Evolutionary conservation across 305 asterid genomes (phyloP), one percentile per base, ranked within the genome.

Genomic region (Striga hermonthica): DNA sequence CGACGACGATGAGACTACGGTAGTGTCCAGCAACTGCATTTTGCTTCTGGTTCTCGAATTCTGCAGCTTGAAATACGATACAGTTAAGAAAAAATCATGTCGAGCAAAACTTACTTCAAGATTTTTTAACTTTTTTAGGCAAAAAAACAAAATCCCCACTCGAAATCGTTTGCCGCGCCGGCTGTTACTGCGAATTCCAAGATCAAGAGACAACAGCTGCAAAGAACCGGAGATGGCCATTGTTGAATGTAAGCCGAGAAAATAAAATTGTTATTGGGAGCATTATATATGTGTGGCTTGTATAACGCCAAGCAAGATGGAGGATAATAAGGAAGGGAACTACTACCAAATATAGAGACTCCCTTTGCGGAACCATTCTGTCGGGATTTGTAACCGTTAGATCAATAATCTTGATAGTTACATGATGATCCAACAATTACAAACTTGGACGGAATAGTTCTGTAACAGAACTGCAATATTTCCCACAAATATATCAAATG

Each of bases 161-260:
- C 58, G 83, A 64, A 69, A 70, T 35, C 67, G 73, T 52, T 71
- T 77, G 69, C 65, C 60, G 85, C 64, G 57, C 7, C 47, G 64
- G 2, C 76, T 82, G 79, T 67, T 82, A 73, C 75, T 78, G 80
- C 82, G 67, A 75, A 78, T 70, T 71, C 95, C 93, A 64, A 80
- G 70, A 67, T 82, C 81, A 12, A 74, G 83, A 77, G 88, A 80
- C 15, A 22, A 22, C 31, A 78, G 79, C 69, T 86, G 90, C 86
- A 76, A 70, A 77, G 87, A 71, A 74, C 84, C 79, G 28, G 69
- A 64, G 62, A 78, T 58, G 58, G 83, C 89, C 96, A 89, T 89
- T 34, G 69, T 62, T 44, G 66, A 61, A 72, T 58, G 68, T 75
- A 72, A 56, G 64, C 44, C 73, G 57, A 56, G 44, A 11, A 12